These are phyloP conservation scores for Linnemannia elongata DNA, from an alignment of 192 early-diverging fungal species.

Conservation along the genomic window DNA sequence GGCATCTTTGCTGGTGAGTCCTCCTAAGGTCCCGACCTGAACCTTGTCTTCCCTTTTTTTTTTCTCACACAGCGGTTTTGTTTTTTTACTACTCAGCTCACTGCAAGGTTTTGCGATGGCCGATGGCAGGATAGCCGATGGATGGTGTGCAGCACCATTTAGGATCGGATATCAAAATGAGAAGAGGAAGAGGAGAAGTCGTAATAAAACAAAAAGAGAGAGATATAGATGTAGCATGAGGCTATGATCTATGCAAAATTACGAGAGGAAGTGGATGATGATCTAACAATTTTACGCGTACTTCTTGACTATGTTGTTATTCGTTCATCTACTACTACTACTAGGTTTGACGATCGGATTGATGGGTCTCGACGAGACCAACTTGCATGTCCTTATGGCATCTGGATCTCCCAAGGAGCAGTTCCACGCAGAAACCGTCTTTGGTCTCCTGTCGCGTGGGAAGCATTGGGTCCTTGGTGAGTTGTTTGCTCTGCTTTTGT, in stretches of 20 bases:
- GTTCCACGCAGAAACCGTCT: conserved; percentile 72
- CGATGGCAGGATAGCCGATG: background rate
- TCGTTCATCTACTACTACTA: conserved; percentile 6
- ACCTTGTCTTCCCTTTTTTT: conserved; percentile 9
- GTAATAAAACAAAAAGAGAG: background rate
- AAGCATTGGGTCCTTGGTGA: conserved; percentile 93
- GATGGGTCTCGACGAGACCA: conserved; percentile 88
- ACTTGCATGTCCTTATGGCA: conserved; percentile 81
- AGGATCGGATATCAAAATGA: background rate
- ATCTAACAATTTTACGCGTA: conserved; percentile 17
- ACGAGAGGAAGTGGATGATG: background rate
- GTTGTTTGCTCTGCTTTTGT: conserved; percentile 55
- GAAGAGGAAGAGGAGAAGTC: background rate
- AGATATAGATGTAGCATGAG: background rate
- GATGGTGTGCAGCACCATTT: background rate
- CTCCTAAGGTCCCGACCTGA: background rate
- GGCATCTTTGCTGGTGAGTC: conserved; percentile 79
- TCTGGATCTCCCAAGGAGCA: conserved; percentile 78
- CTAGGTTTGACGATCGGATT: conserved; percentile 67
- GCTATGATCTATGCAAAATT: background rate
- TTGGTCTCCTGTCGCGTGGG: conserved; percentile 60
- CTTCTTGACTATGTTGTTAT: background rate
- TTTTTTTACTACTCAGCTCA: background rate
- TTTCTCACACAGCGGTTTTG: conserved; percentile 3
- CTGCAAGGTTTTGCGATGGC: background rate